Evolutionary conservation across 2,329 filamentous ascomycete species (phyloP).

Genomic region (Zymoseptoria brevis): DNA sequence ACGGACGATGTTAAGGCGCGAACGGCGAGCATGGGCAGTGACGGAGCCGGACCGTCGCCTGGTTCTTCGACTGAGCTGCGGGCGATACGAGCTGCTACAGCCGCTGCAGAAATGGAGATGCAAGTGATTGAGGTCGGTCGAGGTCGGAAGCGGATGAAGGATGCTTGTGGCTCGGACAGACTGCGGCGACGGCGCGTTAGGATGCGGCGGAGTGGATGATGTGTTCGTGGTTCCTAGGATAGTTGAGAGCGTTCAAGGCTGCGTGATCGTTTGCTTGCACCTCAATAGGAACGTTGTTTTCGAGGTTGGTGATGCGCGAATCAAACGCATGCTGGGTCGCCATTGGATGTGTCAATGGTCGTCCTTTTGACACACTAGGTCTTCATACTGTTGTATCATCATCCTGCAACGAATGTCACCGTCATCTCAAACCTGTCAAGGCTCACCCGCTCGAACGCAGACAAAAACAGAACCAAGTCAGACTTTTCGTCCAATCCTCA

Average conservation of each 20-base stretch:
- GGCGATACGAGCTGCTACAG: neutral
- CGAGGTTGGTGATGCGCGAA: neutral
- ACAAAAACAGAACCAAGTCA: neutral
- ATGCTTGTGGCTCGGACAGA: neutral
- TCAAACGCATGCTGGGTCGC: neutral
- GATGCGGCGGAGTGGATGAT: neutral
- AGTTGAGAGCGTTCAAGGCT: neutral
- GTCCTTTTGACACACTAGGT: neutral
- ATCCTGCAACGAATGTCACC: neutral
- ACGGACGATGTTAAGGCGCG: neutral
- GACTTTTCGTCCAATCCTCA: neutral
- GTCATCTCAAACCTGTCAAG: neutral
- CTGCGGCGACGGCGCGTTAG: neutral
- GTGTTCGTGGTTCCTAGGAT: neutral
- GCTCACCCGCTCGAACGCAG: conserved; percentile 17
- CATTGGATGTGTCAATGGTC: neutral
- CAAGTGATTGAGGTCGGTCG: neutral
- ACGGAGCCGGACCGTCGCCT: conserved; percentile 2
- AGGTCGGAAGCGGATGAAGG: neutral
- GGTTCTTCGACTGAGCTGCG: neutral
- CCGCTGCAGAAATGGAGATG: neutral
- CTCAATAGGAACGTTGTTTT: neutral
- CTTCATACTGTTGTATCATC: neutral
- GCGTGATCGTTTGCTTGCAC: neutral
- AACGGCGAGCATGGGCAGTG: conserved; percentile 9